Percentiles rank a stretch among this genome's conserved stretches.
phyloP scores from a whole-genome alignment of 2,329 filamentous ascomycete species.

The Colletotrichum musicola region DNA sequence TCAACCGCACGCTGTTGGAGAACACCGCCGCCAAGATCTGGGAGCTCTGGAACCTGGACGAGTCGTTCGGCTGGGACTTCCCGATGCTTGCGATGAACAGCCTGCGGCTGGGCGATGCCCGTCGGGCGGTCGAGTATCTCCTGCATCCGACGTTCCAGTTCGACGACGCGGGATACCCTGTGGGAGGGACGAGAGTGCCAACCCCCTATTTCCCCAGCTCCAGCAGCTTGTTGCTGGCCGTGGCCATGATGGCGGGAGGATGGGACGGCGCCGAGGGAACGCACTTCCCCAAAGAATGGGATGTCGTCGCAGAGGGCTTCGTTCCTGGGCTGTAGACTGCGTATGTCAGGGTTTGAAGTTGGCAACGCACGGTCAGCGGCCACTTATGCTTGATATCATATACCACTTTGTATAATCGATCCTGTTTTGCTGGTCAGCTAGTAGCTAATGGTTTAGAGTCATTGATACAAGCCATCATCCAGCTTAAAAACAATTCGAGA shows the following conservation, averaged over 20 bases:
- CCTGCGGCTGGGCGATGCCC: slow-evolving; percentile 53
- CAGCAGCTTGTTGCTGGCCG: slow-evolving; percentile 61
- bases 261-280: slow-evolving; percentile 64
- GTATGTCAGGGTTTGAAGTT: too few relatives aligned
- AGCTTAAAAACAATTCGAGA: background rate
- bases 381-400: too few relatives aligned
- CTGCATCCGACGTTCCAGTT: slow-evolving; percentile 65
- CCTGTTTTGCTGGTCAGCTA: too few relatives aligned
- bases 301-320: slow-evolving; percentile 63
- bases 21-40: slow-evolving; percentile 55
- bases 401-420: too few relatives aligned
- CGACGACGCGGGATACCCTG: slow-evolving; percentile 68
- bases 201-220: slow-evolving; percentile 70
- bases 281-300: slow-evolving; percentile 63
- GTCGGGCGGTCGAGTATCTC: slow-evolving; percentile 56
- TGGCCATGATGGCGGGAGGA: slow-evolving; percentile 69
- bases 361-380: too few relatives aligned
- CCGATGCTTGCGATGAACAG: slow-evolving; percentile 60
- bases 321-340: slow-evolving; percentile 18
- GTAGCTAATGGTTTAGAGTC: too few relatives aligned
- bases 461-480: background rate
- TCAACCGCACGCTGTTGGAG: slow-evolving; percentile 51
- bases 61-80: slow-evolving; percentile 60
- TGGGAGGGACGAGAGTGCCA: slow-evolving; percentile 64
- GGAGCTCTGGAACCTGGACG: slow-evolving; percentile 53